Evolutionary conservation across 2,329 filamentous ascomycete genomes (phyloP).

Genomic region (Neonectria magnoliae): DNA sequence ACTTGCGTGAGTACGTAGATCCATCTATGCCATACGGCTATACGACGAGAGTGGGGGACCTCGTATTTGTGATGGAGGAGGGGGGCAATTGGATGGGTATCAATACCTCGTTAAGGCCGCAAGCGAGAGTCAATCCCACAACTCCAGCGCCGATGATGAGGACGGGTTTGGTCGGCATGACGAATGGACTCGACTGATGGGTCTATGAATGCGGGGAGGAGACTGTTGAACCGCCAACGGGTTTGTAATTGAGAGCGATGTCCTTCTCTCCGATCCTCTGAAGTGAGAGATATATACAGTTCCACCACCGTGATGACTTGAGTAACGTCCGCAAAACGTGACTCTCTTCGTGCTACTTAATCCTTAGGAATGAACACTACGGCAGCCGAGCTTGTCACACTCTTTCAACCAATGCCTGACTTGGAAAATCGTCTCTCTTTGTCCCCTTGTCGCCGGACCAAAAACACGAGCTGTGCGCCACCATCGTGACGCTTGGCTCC

Average conservation of each 20-base stretch:
- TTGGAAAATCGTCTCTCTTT: background rate
- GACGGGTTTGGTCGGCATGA: constrained; percentile 39
- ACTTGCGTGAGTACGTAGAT: background rate
- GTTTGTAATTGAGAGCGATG: background rate
- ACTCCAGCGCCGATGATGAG: constrained; percentile 52
- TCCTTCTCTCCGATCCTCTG: background rate
- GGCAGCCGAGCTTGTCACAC: background rate
- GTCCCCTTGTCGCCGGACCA: constrained; percentile 21
- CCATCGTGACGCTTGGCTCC: constrained; percentile 55
- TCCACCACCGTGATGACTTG: background rate
- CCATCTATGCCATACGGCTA: background rate
- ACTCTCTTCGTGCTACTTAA: background rate
- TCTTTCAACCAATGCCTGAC: background rate
- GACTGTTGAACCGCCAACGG: background rate
- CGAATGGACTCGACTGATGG: background rate
- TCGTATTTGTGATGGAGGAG: background rate
- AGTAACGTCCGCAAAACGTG: background rate
- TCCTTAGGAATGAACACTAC: no score
- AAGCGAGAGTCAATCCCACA: constrained; percentile 50
- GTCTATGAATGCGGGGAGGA: background rate
- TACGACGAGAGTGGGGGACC: background rate
- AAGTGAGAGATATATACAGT: background rate
- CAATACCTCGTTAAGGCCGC: constrained; percentile 48
- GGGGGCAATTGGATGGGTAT: background rate
- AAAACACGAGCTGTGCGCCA: constrained; percentile 56